Conservation (phyloP, 768 basidiomycete species). For the Russula emetica region DNA sequence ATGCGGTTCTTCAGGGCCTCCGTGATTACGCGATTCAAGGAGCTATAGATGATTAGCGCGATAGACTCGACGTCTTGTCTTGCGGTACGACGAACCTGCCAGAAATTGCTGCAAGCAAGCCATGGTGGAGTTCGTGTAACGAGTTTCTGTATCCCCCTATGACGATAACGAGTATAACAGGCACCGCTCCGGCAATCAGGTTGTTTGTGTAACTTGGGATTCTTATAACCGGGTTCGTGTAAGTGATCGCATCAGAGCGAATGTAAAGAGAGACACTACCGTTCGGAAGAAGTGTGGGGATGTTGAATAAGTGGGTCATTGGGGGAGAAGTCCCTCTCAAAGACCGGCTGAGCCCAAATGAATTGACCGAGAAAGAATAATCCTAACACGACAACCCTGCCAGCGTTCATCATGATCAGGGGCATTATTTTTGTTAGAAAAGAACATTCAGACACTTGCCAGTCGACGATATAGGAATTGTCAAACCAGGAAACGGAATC, state of each 20-base stretch:
- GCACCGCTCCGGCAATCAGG: conserved; percentile 45
- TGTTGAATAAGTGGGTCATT: conserved; percentile 51
- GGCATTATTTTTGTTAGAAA: background rate
- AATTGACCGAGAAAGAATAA: conserved; percentile 44
- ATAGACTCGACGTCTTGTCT: conserved; percentile 9
- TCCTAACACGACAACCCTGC: conserved; percentile 35
- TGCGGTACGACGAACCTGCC: conserved; percentile 32
- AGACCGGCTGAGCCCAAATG: conserved; percentile 35
- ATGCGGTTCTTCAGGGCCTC: conserved; percentile 53
- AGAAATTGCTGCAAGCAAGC: conserved; percentile 47
- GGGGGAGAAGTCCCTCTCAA: conserved; percentile 31
- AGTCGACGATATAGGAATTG: conserved; percentile 49
- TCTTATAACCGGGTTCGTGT: conserved; percentile 34
- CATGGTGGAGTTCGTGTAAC: conserved; percentile 53
- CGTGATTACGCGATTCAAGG: conserved; percentile 46
- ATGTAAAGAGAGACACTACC: conserved; percentile 4
- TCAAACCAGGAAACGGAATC: conserved; percentile 34
- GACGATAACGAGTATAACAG: conserved; percentile 39
- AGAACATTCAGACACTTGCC: conserved; percentile 36
- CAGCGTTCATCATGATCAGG: conserved; percentile 15
- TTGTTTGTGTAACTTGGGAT: conserved; percentile 47
- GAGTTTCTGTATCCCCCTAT: conserved; percentile 44
- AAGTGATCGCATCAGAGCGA: background rate
- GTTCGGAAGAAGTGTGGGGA: conserved; percentile 18
- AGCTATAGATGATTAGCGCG: conserved; percentile 34